A percentile compares a stretch with the other conserved stretches of the same genome.
phyloP scores from a whole-genome alignment of 805 yeast species.

The Yamadazyma insecticola region DNA sequence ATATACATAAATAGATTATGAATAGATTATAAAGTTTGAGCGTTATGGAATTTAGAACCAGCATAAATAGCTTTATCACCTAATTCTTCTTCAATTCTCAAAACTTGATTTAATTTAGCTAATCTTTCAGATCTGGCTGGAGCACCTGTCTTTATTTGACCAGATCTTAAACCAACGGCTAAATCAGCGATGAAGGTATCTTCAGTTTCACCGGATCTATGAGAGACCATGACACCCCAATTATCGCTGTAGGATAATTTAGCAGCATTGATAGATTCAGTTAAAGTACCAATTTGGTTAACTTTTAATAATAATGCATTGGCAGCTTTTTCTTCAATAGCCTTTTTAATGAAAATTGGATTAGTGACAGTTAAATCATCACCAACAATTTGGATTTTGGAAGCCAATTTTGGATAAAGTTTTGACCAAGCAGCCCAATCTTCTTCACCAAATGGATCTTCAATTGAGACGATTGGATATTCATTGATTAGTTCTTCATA shows the following conservation, averaged over 20 bases:
- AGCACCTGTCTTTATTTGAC: constrained; percentile 21
- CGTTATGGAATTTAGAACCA: constrained; percentile 9
- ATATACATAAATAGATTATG: too few relatives aligned
- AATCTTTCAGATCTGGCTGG: constrained; percentile 21
- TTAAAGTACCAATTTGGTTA: constrained; percentile 19
- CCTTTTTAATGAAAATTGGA: constrained; percentile 15
- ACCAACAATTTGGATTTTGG: constrained; percentile 14
- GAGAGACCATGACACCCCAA: constrained; percentile 20
- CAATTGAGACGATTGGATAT: constrained; percentile 18
- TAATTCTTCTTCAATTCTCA: constrained; percentile 19
- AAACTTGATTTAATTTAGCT: constrained; percentile 18
- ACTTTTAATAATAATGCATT: constrained; percentile 18
- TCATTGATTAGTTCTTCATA: constrained; percentile 13
- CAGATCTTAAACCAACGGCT: constrained; percentile 17
- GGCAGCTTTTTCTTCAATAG: constrained; percentile 17
- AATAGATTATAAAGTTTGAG: constrained; percentile 6
- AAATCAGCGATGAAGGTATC: constrained; percentile 20
- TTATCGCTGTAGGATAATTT: constrained; percentile 11
- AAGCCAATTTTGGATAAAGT: constrained; percentile 10
- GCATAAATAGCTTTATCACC: constrained; percentile 16
- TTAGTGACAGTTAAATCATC: constrained; percentile 22
- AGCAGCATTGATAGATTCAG: constrained; percentile 17
- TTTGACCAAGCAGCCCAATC: constrained; percentile 21
- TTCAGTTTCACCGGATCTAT: constrained; percentile 22
- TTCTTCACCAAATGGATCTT: constrained; percentile 20